Conservation (phyloP, 169 alveolate genomes). For the Plasmodium gaboni region DNA sequence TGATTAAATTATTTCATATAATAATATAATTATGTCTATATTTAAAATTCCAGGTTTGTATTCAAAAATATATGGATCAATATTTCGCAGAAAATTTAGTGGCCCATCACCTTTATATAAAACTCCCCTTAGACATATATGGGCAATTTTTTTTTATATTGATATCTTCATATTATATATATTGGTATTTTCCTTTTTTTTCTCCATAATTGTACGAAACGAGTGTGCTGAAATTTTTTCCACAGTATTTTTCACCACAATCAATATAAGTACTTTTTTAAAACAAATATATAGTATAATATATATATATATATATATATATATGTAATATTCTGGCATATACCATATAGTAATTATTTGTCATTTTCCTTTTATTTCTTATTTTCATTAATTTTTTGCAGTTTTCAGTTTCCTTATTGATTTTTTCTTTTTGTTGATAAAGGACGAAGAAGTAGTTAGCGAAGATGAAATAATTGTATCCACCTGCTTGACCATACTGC, state of each 20-base stretch:
- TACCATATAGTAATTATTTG: neutral
- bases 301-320: constrained; percentile 4
- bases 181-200: constrained; percentile 34
- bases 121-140: constrained; percentile 66
- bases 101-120: constrained; percentile 74
- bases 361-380: neutral
- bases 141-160: constrained; percentile 61
- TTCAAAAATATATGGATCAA: constrained; percentile 29
- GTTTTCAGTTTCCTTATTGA: constrained; percentile 53
- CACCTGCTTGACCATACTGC: constrained; percentile 40
- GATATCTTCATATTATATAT: constrained; percentile 57
- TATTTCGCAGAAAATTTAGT: constrained; percentile 68
- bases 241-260: constrained; percentile 23
- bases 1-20: too few relatives aligned
- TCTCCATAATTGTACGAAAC: constrained; percentile 36
- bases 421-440: constrained; percentile 53
- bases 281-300: neutral
- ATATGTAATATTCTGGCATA: neutral
- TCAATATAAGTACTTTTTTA: constrained; percentile 33
- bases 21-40: constrained; percentile 13
- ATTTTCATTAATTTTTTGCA: constrained; percentile 7
- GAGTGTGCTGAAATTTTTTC: constrained; percentile 67
- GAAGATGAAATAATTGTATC: constrained; percentile 66
- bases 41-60: constrained; percentile 24
- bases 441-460: constrained; percentile 61